Evolutionary conservation across 345 rosid genomes (phyloP).

Genomic region (Garcia nutans): DNA sequence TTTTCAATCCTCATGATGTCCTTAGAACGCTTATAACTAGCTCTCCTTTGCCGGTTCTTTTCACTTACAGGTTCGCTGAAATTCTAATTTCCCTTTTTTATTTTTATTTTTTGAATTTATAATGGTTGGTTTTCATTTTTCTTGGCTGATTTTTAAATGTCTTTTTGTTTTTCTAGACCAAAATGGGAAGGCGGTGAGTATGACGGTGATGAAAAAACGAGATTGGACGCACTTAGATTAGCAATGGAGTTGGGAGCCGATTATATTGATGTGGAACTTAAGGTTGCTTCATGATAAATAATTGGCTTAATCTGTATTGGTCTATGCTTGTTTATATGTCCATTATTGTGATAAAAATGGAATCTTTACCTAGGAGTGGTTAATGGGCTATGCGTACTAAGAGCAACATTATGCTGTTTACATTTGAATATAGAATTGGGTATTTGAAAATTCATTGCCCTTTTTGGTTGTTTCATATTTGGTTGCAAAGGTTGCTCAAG

Average conservation of each 20-base stretch:
- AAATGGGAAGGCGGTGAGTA: slow-evolving; percentile 95
- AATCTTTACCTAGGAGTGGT: too few relatives aligned
- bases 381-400: neutral
- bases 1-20: slow-evolving; percentile 45
- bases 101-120: neutral
- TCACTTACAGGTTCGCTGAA: slow-evolving; percentile 72
- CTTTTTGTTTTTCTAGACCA: slow-evolving; percentile 48
- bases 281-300: slow-evolving; percentile 44
- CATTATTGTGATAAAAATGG: neutral
- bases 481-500: slow-evolving; percentile 64
- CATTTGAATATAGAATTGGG: neutral
- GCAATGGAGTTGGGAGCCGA: slow-evolving; percentile 97
- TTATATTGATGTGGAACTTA: slow-evolving; percentile 89
- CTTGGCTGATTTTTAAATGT: slow-evolving; percentile 16
- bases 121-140: neutral
- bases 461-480: neutral
- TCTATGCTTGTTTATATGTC: neutral
- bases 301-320: neutral
- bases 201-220: slow-evolving; percentile 72
- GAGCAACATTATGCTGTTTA: neutral
- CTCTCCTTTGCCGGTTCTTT: slow-evolving; percentile 72
- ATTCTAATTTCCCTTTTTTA: neutral
- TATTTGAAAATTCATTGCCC: neutral
- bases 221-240: slow-evolving; percentile 60
- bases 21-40: slow-evolving; percentile 47